phyloP scores from a whole-genome alignment of 192 early-diverging fungal genomes.

The Umbelopsis vinacea region DNA sequence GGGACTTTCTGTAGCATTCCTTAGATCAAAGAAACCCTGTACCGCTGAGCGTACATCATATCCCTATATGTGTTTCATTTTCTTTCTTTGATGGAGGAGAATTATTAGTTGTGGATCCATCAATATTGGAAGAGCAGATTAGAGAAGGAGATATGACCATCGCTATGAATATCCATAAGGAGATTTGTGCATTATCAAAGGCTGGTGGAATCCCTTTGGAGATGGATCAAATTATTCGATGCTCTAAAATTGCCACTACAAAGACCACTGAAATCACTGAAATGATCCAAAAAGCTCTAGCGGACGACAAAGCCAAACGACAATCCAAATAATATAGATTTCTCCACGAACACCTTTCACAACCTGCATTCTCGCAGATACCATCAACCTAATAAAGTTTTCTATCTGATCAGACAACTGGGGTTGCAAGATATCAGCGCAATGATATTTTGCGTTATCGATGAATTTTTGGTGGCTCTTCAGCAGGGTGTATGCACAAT shows the following conservation, averaged over 20 bases:
- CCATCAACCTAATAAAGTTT: conserved; percentile 9
- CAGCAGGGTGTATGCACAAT: too few species aligned
- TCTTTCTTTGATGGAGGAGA: conserved; percentile 86
- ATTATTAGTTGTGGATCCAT: conserved; percentile 82
- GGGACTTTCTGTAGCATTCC: conserved; percentile 65
- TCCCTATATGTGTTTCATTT: conserved; percentile 93
- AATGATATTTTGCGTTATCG: neutral
- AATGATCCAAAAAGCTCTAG: conserved; percentile 75
- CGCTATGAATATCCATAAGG: conserved; percentile 89
- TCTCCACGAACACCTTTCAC: too few species aligned
- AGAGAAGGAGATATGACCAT: conserved; percentile 84
- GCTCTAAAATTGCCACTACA: conserved; percentile 78
- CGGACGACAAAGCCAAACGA: conserved; percentile 41
- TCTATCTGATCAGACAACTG: neutral
- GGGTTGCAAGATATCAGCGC: too few species aligned
- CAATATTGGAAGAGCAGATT: conserved; percentile 84
- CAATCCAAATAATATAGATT: conserved; percentile 18
- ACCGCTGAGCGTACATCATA: conserved; percentile 93
- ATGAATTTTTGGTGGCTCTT: too few species aligned
- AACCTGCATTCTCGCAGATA: neutral
- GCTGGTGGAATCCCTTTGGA: conserved; percentile 86
- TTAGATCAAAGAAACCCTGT: conserved; percentile 89
- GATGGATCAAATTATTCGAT: conserved; percentile 75
- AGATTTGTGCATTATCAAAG: conserved; percentile 91
- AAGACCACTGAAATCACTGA: conserved; percentile 81